Evolutionary conservation across 257 asterid species (phyloP).

Genomic region (Avicennia marina): DNA sequence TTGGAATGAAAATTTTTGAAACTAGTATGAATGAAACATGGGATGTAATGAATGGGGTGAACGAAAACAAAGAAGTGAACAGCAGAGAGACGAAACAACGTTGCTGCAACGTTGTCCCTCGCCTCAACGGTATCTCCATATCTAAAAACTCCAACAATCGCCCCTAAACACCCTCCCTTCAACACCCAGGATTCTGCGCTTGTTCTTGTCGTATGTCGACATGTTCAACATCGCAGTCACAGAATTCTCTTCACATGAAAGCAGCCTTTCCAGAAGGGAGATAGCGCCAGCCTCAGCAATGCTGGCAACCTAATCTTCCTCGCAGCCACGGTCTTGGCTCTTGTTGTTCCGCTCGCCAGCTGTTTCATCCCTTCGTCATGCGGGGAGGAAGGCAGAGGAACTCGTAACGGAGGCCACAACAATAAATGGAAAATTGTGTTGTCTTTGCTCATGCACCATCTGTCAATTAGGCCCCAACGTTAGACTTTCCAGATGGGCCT

Average conservation of each 20-base stretch:
- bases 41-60: constrained; percentile 24
- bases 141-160: constrained; percentile 63
- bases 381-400: no score
- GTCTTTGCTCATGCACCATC: no score
- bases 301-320: constrained; percentile 75
- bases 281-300: constrained; percentile 82
- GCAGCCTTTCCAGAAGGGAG: constrained; percentile 53
- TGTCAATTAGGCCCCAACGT: no score
- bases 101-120: constrained; percentile 91
- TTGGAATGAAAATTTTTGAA: constrained; percentile 28
- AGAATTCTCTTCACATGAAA: constrained; percentile 57
- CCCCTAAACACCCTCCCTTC: constrained; percentile 62
- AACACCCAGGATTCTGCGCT: constrained; percentile 64
- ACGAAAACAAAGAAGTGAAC: constrained; percentile 32
- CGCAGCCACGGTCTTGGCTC: constrained; percentile 67
- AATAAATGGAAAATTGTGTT: no score
- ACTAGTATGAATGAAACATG: constrained; percentile 29
- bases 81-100: constrained; percentile 87
- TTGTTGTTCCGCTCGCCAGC: constrained; percentile 51
- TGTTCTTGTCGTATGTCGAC: constrained; percentile 80
- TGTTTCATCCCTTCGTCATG: no score
- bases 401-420: no score
- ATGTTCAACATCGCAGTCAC: constrained; percentile 87
- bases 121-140: constrained; percentile 75
- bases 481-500: no score